Conservation (phyloP, 202 grass and related monocot genomes). For the Setaria viridis region DNA sequence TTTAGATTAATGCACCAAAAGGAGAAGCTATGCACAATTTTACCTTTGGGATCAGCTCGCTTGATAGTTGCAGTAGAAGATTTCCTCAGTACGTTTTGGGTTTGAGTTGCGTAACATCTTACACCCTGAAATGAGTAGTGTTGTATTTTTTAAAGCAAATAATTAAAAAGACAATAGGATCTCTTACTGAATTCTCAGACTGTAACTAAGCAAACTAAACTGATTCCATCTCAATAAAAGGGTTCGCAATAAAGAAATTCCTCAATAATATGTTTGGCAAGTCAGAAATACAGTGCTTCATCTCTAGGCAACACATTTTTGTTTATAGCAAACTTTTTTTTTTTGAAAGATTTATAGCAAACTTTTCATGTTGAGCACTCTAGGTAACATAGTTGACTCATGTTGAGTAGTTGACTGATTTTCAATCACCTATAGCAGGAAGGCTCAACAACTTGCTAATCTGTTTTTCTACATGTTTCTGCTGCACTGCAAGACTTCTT, state of each 20-base stretch:
- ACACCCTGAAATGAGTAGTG: constrained; percentile 15
- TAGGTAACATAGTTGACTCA: not conserved
- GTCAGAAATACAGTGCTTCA: not conserved
- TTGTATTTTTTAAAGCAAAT: constrained; percentile 4
- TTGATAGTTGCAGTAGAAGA: constrained; percentile 28
- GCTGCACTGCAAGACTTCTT: not conserved
- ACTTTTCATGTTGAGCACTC: not conserved
- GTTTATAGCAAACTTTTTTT: not conserved
- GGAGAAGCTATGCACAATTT: not conserved
- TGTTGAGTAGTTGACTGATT: not conserved
- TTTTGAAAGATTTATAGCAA: not conserved
- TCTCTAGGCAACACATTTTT: not conserved
- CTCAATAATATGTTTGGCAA: not conserved
- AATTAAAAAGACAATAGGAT: not conserved
- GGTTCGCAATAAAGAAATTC: not conserved
- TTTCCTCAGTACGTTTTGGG: constrained; percentile 23
- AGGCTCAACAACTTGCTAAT: not conserved
- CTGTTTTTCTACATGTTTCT: not conserved
- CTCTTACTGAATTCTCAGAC: not conserved
- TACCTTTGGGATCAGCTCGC: constrained; percentile 28
- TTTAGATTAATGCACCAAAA: not conserved
- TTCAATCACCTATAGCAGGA: not conserved
- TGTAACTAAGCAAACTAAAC: not conserved
- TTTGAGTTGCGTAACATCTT: constrained; percentile 39
- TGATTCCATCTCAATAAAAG: not conserved